Percentiles rank a stretch among this genome's conserved stretches.
These are phyloP conservation scores for Theobroma grandiflorum DNA, from an alignment of 441 rosid genomes.

Conservation along the genomic window DNA sequence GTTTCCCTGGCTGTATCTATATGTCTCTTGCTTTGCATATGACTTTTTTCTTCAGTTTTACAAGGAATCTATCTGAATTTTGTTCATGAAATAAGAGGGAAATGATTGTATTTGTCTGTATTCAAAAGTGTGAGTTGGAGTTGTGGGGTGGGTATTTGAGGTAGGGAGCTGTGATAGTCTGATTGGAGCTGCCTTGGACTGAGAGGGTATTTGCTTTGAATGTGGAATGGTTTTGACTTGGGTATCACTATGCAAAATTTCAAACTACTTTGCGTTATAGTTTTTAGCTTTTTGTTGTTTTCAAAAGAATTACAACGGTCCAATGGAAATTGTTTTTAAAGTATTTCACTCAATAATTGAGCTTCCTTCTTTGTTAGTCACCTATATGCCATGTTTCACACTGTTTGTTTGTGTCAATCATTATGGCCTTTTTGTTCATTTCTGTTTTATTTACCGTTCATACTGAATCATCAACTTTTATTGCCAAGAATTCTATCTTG, in stretches of 20 bases:
- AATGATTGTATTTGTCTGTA: not conserved
- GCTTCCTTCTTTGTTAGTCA: too few relatives aligned
- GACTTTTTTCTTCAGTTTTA: not conserved
- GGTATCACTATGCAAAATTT: not conserved
- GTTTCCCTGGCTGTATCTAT: constrained; percentile 7
- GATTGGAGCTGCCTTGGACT: not conserved
- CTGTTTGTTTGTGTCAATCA: not conserved
- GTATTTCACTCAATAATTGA: not conserved
- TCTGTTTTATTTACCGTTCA: not conserved
- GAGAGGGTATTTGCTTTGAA: not conserved
- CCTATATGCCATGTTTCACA: not conserved
- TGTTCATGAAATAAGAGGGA: not conserved
- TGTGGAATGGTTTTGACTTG: not conserved
- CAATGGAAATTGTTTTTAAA: not conserved
- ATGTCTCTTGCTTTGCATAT: not conserved
- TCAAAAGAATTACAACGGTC: too few relatives aligned
- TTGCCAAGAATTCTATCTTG: not conserved
- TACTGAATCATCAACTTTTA: not conserved
- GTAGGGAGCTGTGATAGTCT: not conserved
- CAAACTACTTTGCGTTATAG: not conserved
- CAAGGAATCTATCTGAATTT: not conserved
- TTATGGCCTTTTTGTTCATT: not conserved
- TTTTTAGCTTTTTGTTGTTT: not conserved
- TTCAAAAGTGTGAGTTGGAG: not conserved
- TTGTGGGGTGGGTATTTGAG: not conserved